phyloP scores from a whole-genome alignment of 495 filamentous ascomycete genomes.

The Neurospora sp. region DNA sequence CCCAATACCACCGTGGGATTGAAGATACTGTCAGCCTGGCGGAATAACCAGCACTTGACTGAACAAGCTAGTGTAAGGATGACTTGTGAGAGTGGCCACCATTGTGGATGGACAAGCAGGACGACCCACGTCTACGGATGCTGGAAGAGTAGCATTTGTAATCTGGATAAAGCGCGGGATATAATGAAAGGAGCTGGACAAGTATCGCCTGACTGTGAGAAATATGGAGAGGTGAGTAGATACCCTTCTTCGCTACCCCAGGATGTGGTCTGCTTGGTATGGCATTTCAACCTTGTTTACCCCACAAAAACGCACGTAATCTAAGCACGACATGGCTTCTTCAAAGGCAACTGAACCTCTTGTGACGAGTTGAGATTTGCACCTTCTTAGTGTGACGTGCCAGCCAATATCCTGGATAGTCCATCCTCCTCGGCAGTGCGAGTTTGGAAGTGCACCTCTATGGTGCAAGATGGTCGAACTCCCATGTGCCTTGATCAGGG shows the following conservation, averaged over 20 bases:
- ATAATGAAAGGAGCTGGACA: slow-evolving; percentile 2
- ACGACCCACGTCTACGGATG: slow-evolving; percentile 1
- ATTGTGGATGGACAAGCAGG: slow-evolving; percentile 6
- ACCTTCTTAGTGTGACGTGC: not conserved
- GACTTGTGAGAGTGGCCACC: slow-evolving; percentile 4
- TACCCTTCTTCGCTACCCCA: not conserved
- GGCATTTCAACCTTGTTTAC: slow-evolving; percentile 4
- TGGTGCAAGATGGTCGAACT: not conserved
- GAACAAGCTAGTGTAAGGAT: slow-evolving; percentile 4
- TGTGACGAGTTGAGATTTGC: not conserved
- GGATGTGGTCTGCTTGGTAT: not conserved
- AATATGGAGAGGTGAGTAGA: not conserved
- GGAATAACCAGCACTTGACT: slow-evolving; percentile 14
- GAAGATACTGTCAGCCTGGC: slow-evolving; percentile 24
- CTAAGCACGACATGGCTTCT: slow-evolving; percentile 12
- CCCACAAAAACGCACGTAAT: slow-evolving; percentile 33
- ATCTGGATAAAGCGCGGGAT: slow-evolving; percentile 27
- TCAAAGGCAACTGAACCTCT: slow-evolving; percentile 4
- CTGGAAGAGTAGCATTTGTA: slow-evolving; percentile 17
- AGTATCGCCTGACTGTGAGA: slow-evolving; percentile 3
- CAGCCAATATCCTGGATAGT: not conserved
- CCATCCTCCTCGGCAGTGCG: not conserved
- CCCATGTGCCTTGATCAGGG: not conserved
- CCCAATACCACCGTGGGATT: slow-evolving; percentile 1
- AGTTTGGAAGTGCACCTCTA: not conserved